Conservation (phyloP, 139 green algal species). For the Chlamydomonas eustigma region DNA sequence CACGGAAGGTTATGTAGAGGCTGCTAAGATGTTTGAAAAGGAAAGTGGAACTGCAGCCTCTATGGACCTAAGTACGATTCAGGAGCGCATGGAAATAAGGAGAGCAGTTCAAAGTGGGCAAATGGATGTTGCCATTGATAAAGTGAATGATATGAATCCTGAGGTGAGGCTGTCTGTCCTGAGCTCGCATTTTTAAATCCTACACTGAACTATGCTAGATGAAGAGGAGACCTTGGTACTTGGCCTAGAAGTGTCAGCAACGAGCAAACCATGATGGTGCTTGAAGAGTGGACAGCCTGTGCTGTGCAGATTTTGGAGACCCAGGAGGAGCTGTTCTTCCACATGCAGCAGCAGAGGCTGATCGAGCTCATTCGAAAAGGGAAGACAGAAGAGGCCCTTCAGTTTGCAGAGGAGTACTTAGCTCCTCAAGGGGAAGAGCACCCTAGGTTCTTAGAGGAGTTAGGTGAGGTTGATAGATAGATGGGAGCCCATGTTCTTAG, state of each 20-base stretch:
- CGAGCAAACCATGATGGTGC: no score
- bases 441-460: constrained; percentile 78
- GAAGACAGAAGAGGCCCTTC: constrained; percentile 74
- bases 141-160: constrained; percentile 87
- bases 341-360: constrained; percentile 93
- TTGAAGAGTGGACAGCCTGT: no score
- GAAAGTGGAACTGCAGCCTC: constrained; percentile 74
- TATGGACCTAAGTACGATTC: constrained; percentile 75
- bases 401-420: constrained; percentile 89
- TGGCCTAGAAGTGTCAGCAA: no score
- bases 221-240: no score
- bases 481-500: no score
- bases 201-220: no score
- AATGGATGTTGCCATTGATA: constrained; percentile 78
- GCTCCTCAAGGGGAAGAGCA: constrained; percentile 89
- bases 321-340: constrained; percentile 81
- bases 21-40: constrained; percentile 76
- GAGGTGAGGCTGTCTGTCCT: constrained; percentile 56
- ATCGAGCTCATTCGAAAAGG: constrained; percentile 91
- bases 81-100: constrained; percentile 84
- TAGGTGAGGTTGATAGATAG: constrained; percentile 59
- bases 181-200: background rate
- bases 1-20: constrained; percentile 96
- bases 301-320: constrained; percentile 79
- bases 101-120: constrained; percentile 77